Conservation (phyloP, 345 rosid genomes). For the Brassica nigra region DNA sequence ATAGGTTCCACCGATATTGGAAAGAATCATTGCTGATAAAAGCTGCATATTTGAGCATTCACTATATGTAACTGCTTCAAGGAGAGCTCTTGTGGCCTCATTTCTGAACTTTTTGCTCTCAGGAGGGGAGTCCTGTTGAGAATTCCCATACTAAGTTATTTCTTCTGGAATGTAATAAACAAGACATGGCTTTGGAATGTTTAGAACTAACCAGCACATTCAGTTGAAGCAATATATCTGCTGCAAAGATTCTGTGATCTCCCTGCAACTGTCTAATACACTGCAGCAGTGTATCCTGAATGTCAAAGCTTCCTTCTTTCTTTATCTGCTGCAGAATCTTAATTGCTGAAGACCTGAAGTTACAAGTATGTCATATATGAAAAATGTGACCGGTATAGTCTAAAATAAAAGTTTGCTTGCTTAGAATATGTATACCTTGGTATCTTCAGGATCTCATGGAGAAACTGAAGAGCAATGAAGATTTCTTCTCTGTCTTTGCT, state of each 20-base stretch:
- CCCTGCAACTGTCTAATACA: constrained; percentile 54
- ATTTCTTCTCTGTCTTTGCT: constrained; percentile 57
- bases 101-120: constrained; percentile 51
- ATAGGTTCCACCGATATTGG: constrained; percentile 90
- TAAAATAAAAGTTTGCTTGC: background rate
- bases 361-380: constrained; percentile 15
- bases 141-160: background rate
- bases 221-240: constrained; percentile 73
- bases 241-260: constrained; percentile 64
- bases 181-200: background rate
- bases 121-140: constrained; percentile 59
- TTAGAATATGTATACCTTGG: constrained; percentile 58
- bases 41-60: constrained; percentile 51
- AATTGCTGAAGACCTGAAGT: constrained; percentile 67
- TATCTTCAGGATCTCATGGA: constrained; percentile 71
- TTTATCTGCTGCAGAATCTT: constrained; percentile 60
- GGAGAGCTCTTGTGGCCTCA: constrained; percentile 59
- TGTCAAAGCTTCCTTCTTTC: constrained; percentile 56
- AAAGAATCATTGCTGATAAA: constrained; percentile 62
- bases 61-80: constrained; percentile 51
- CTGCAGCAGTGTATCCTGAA: constrained; percentile 49
- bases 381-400: background rate
- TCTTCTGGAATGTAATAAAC: background rate
- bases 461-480: constrained; percentile 63
- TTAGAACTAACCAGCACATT: constrained; percentile 55